These are phyloP conservation scores for Cutaneotrichosporon dermatis DNA, from an alignment of 1,284 basidiomycete species.

Conservation along the genomic window DNA sequence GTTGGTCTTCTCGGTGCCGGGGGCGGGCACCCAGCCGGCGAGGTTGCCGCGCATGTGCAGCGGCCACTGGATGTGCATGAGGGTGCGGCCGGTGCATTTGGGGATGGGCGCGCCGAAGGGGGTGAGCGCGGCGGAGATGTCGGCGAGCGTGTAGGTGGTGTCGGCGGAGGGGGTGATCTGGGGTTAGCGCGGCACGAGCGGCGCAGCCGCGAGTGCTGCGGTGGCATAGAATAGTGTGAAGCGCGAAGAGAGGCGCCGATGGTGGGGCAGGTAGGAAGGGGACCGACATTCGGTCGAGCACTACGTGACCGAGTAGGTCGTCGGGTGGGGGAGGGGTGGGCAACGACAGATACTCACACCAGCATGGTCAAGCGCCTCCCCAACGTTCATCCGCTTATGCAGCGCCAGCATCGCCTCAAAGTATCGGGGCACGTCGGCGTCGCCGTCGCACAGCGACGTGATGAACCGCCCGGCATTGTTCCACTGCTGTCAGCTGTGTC, in stretches of 20 bases:
- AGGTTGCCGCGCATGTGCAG: conserved; percentile 34
- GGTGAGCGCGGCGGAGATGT: conserved; percentile 32
- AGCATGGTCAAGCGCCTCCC: conserved; percentile 31
- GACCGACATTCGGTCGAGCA: too few species aligned
- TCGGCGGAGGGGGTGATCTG: conserved; percentile 46
- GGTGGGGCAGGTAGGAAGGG: too few species aligned
- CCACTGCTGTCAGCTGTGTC: conserved; percentile 32
- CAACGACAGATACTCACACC: conserved; percentile 30
- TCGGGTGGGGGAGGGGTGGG: too few species aligned
- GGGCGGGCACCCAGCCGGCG: conserved; percentile 30
- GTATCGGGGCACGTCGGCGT: conserved; percentile 25
- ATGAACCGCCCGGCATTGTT: conserved; percentile 42
- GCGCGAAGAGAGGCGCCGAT: too few species aligned
- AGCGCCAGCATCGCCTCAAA: conserved; percentile 40
- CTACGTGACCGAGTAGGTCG: too few species aligned
- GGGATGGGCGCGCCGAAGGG: conserved; percentile 25
- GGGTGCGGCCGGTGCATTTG: conserved; percentile 30
- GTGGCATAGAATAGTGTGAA: too few species aligned
- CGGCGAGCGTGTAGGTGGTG: conserved; percentile 37
- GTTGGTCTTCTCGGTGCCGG: conserved; percentile 18
- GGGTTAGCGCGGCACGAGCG: background rate
- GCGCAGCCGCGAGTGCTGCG: too few species aligned
- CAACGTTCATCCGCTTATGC: conserved; percentile 28
- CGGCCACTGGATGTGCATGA: conserved; percentile 40
- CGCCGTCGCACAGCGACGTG: conserved; percentile 31